Evolutionary conservation across 768 basidiomycete genomes (phyloP).

Genomic region (Exidia glandulosa): DNA sequence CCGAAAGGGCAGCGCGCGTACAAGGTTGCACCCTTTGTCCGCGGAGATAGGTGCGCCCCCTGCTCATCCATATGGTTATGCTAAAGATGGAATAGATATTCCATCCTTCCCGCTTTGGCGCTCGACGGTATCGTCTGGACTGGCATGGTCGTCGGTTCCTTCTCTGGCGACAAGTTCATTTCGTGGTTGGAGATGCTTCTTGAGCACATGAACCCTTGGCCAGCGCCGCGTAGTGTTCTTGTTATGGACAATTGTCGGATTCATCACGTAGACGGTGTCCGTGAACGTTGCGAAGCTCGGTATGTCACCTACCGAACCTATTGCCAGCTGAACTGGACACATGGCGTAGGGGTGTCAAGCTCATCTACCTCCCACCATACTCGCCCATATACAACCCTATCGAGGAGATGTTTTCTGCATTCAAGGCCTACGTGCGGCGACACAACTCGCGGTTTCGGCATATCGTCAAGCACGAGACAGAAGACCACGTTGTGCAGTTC

Average conservation of each 20-base stretch:
- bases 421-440: slow-evolving; percentile 19
- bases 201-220: slow-evolving; percentile 8
- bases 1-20: slow-evolving; percentile 2
- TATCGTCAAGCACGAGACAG: background rate
- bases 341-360: background rate
- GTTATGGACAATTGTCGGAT: slow-evolving; percentile 17
- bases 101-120: background rate
- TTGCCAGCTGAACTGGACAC: background rate
- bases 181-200: background rate
- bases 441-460: slow-evolving; percentile 4
- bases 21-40: slow-evolving; percentile 9
- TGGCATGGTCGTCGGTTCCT: background rate
- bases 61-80: background rate
- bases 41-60: slow-evolving; percentile 13
- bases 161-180: background rate
- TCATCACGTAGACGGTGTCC: slow-evolving; percentile 9
- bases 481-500: background rate
- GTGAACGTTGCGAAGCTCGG: slow-evolving; percentile 6
- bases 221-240: slow-evolving; percentile 13
- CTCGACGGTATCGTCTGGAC: background rate
- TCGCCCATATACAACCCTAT: slow-evolving; percentile 31
- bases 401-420: slow-evolving; percentile 28
- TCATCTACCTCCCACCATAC: slow-evolving; percentile 24
- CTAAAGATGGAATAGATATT: background rate
- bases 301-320: slow-evolving; percentile 1